Base-by-base conservation (phyloP, 768 basidiomycete genomes). In the Artomyces pyxidatus region DNA sequence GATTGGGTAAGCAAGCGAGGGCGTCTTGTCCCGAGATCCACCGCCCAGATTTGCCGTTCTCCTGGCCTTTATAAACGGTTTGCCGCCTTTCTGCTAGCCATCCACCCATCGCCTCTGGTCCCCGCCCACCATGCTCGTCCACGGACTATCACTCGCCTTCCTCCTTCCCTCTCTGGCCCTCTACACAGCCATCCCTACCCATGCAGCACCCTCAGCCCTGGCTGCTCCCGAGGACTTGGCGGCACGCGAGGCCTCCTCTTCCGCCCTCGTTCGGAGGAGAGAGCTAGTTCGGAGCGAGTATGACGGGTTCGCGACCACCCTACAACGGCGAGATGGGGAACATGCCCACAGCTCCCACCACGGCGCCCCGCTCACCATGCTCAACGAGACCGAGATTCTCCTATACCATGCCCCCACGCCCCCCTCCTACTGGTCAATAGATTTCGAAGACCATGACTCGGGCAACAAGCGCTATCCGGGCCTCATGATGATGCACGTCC, bases 351-450 rank as follows among this genome's bases (percentile, higher is more conserved):
- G 70, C 10, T 19, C 17, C 48, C 67, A 68, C 37, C 68, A 75
- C 48, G 73, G 60, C 1, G 71, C 71, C 4, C 82, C 83, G 12
- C 54, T 79, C 22, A 55, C 72, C n/a, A 68, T 75, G 51, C 70
- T 94, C 48, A 88, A 94, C 63, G 92, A 93, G 61, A 85, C 86
- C 0, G 79, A 85, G 47, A 67, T 92, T 42, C 68, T 78, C 27
- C 61, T 77, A 55, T 66, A 69, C 48, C 89, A 93, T 62, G 62
- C 70, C 0, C 81, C 82, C 0, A 86, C 84, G 0, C 87, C 87
- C 0, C 79, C 83, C 0, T 91, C 89, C 2, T 95, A 91, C 64
- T 90, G 80, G 65, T 81, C 85, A 12, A 76, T 85, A 55, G 92
- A 94, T 63, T 76, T 82, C 61, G 80, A 85, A 29, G 71, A 75